Evolutionary conservation across 805 yeast species (phyloP).

Genomic region (Yamadazyma kitorensis): DNA sequence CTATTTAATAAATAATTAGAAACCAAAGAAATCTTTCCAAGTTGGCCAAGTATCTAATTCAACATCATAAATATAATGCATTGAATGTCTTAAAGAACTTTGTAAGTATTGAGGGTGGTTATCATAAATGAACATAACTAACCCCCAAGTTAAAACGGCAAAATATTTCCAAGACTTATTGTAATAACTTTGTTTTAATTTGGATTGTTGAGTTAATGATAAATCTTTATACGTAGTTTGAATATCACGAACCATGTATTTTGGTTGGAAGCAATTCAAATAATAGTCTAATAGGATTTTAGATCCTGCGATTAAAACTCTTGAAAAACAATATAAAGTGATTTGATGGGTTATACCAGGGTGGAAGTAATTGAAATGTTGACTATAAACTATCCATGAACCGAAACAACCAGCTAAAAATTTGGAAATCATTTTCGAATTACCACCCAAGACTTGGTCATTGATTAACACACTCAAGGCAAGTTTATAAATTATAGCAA

Average conservation of each 20-base stretch:
- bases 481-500: slow-evolving; percentile 53
- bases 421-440: slow-evolving; percentile 24
- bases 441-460: slow-evolving; percentile 34
- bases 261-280: slow-evolving; percentile 35
- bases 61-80: slow-evolving; percentile 68
- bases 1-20: too few relatives aligned
- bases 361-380: slow-evolving; percentile 41
- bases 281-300: slow-evolving; percentile 45
- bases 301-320: slow-evolving; percentile 63
- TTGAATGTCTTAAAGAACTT: slow-evolving; percentile 59
- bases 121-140: slow-evolving; percentile 68
- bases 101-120: slow-evolving; percentile 62
- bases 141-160: slow-evolving; percentile 69
- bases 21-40: slow-evolving; percentile 44
- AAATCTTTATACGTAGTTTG: slow-evolving; percentile 19
- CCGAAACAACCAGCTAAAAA: slow-evolving; percentile 41
- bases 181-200: slow-evolving; percentile 26
- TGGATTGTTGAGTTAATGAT: slow-evolving; percentile 29
- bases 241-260: slow-evolving; percentile 7
- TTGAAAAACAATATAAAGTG: slow-evolving; percentile 68
- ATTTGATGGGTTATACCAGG: slow-evolving; percentile 66
- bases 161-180: slow-evolving; percentile 53
- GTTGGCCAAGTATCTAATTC: slow-evolving; percentile 51
- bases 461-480: slow-evolving; percentile 26
- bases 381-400: slow-evolving; percentile 43